phyloP scores from a whole-genome alignment of 1,284 basidiomycete species.

The Irpex rosettiformis region DNA sequence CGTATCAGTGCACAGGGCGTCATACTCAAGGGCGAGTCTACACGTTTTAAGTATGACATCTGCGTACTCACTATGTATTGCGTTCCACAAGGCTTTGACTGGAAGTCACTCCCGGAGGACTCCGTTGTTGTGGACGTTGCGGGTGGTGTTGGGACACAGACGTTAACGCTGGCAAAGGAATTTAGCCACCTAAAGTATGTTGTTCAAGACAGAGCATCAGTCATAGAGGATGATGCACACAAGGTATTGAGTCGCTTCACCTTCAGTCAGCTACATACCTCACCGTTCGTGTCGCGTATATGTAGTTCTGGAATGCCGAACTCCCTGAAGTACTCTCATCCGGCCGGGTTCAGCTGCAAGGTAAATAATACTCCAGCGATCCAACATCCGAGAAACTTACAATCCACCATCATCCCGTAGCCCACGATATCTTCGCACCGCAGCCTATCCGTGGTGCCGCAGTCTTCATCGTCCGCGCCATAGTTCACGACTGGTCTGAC shows the following conservation, averaged over 20 bases:
- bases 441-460: slow-evolving; percentile 18
- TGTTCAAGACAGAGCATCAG: slow-evolving; percentile 19
- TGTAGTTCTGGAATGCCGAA: slow-evolving; percentile 9
- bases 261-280: too few species aligned
- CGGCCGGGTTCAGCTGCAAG: slow-evolving; percentile 8
- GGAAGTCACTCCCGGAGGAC: slow-evolving; percentile 10
- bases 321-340: not conserved
- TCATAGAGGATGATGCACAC: slow-evolving; percentile 13
- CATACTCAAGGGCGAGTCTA: not conserved
- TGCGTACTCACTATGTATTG: not conserved
- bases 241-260: too few species aligned
- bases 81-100: slow-evolving; percentile 14
- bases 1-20: not conserved
- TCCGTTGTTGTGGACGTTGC: slow-evolving; percentile 23
- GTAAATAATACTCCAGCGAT: too few species aligned
- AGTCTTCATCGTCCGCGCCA: slow-evolving; percentile 28
- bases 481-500: slow-evolving; percentile 32
- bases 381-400: too few species aligned
- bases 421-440: slow-evolving; percentile 26
- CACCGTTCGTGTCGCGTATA: not conserved
- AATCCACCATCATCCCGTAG: not conserved
- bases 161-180: slow-evolving; percentile 19
- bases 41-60: too few species aligned
- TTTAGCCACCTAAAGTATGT: slow-evolving; percentile 21
- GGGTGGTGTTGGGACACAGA: slow-evolving; percentile 22